Conservation (phyloP, 2,329 filamentous ascomycete species). For the Sporothrix mexicana region DNA sequence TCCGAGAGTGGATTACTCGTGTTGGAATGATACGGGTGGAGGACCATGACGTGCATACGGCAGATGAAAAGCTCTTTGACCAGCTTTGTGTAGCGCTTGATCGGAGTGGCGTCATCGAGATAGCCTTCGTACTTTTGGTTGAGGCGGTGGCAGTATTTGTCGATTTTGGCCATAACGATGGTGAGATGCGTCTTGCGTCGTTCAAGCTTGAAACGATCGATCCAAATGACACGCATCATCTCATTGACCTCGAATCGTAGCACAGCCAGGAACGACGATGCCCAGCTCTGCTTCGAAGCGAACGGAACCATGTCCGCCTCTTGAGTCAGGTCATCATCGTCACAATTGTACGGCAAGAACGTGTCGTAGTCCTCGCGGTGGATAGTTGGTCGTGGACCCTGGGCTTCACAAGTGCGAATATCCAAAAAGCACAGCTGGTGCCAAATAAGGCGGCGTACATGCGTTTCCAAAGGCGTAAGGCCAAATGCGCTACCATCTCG, state of each 20-base stretch:
- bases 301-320: slow-evolving; percentile 52
- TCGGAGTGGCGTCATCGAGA: slow-evolving; percentile 62
- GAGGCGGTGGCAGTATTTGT: slow-evolving; percentile 69
- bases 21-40: slow-evolving; percentile 69
- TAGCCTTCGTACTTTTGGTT: slow-evolving; percentile 69
- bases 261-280: slow-evolving; percentile 69
- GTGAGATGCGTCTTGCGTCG: slow-evolving; percentile 66
- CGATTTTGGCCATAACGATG: slow-evolving; percentile 69
- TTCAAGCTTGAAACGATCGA: slow-evolving; percentile 70
- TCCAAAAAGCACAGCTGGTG: slow-evolving; percentile 80
- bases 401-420: slow-evolving; percentile 74
- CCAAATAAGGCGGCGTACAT: slow-evolving; percentile 75
- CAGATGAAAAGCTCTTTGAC: slow-evolving; percentile 69
- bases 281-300: slow-evolving; percentile 57
- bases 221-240: slow-evolving; percentile 72
- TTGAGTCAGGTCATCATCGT: slow-evolving; percentile 66
- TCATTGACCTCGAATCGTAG: slow-evolving; percentile 77
- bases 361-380: slow-evolving; percentile 78
- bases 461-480: slow-evolving; percentile 69
- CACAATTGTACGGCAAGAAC: slow-evolving; percentile 71
- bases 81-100: slow-evolving; percentile 67
- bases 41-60: slow-evolving; percentile 68
- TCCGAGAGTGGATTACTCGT: slow-evolving; percentile 59
- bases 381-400: slow-evolving; percentile 73
- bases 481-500: slow-evolving; percentile 71